Evolutionary conservation across 768 basidiomycete genomes (phyloP), one percentile per base, ranked within the genome.

Genomic region (Psilocybe azurescens): DNA sequence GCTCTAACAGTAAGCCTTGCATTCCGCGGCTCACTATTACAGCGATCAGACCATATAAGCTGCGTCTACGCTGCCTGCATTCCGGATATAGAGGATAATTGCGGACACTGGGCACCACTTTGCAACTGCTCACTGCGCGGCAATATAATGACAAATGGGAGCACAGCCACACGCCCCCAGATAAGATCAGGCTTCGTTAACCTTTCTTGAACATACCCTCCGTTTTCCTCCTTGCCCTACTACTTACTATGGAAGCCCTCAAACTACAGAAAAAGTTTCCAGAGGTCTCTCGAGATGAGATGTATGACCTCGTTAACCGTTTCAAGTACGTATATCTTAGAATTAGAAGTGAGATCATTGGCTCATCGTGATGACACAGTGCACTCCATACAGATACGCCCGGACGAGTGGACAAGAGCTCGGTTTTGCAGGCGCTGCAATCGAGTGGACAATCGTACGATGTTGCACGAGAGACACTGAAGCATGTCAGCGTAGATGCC

Each of bases 201-300:
- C 52, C 52, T 53, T 36, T 53, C 52, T 53, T 20, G 52, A 36
- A 53, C 52, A 1, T 18, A 38, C 52, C 33, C 30, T 53, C 32
- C 52, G 16, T 18, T 53, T 53, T 38, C 52, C 52, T 33, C 16
- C 1, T 28, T 30, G 7, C 30, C 4, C 16, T 8, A 8, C 24
- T 33, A 30, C 20, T 50, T 14, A 71, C 72, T 53, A 93, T 94
- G 93, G 89, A 94, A 74, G 89, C 91, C 52, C 79, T 97, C 64
- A 89, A 89, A 76, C 82, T 97, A 13, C 91, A 94, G 73, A 94
- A 90, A 81, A 97, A 96, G 76, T 95, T 90, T 72, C 94, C 96
- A 14, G 90, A 96, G 69, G 89, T 97, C 67, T 82, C 92, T 46
- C 87, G 89, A 71, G 95, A 97, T 82, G 95, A 96, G 79, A 94